Conservation (phyloP, 805 yeast genomes). For the Vanderwaltozyma polyspora region DNA sequence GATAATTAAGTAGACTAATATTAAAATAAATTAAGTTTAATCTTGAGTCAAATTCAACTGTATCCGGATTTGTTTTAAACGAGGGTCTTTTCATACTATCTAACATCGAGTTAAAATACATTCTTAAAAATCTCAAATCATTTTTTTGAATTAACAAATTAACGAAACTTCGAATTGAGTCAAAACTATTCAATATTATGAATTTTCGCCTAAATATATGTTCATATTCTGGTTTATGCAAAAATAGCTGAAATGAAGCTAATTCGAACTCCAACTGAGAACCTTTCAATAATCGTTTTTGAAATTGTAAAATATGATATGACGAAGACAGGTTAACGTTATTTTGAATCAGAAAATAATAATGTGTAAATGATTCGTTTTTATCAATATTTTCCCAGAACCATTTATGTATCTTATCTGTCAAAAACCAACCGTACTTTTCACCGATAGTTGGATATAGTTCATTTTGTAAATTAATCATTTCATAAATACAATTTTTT, state of each 20-base stretch:
- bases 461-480: constrained; percentile 13
- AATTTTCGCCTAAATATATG: constrained; percentile 11
- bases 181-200: constrained; percentile 13
- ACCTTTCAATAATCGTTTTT: constrained; percentile 15
- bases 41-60: neutral
- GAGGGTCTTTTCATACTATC: constrained; percentile 8
- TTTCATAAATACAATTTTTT: constrained; percentile 9
- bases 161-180: constrained; percentile 11
- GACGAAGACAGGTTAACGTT: constrained; percentile 14
- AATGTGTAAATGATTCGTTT: constrained; percentile 15
- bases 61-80: too few species aligned
- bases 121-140: constrained; percentile 11
- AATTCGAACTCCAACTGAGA: constrained; percentile 19
- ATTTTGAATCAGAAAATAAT: constrained; percentile 16
- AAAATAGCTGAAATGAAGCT: constrained; percentile 19
- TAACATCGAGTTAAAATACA: constrained; percentile 15
- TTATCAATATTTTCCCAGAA: constrained; percentile 13
- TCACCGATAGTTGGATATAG: constrained; percentile 8
- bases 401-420: constrained; percentile 20
- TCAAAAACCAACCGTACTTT: constrained; percentile 9
- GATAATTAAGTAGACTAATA: constrained; percentile 11
- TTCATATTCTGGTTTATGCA: constrained; percentile 8
- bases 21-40: constrained; percentile 13
- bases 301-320: constrained; percentile 5
- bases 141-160: constrained; percentile 8